phyloP scores from a whole-genome alignment of 2,329 filamentous ascomycete species.

The Alternaria solani region DNA sequence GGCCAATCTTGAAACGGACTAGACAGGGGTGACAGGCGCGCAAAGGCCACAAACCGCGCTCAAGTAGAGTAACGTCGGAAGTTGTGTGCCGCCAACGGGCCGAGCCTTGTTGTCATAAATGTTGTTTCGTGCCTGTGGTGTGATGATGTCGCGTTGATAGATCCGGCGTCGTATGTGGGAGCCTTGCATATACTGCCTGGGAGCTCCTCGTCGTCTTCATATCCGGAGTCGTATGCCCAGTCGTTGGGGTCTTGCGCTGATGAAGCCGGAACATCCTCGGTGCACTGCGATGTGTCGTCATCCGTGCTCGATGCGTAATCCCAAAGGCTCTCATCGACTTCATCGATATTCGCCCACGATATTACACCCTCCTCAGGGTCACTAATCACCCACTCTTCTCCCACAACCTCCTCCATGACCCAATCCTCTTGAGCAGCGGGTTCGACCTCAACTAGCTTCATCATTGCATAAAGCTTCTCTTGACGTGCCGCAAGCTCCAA shows the following conservation, averaged over 20 bases:
- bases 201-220: background rate
- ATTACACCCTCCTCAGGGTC: background rate
- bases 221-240: background rate
- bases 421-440: background rate
- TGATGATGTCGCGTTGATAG: background rate
- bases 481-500: background rate
- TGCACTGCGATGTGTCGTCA: background rate
- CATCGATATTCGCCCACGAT: background rate
- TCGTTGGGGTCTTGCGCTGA: background rate
- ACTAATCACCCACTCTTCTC: background rate
- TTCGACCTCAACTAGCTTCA: background rate
- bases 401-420: background rate
- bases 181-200: background rate
- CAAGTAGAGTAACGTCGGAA: background rate
- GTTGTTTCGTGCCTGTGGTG: background rate
- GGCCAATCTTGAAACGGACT: constrained; percentile 2
- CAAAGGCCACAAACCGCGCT: background rate
- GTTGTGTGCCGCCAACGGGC: background rate
- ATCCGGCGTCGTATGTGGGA: background rate
- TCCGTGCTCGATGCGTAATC: background rate
- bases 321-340: background rate
- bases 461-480: background rate
- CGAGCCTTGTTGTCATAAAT: background rate
- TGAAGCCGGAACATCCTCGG: background rate
- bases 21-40: constrained; percentile 2